These are phyloP conservation scores for Termitomyces sp. DNA, from an alignment of 768 basidiomycete species.

Conservation along the genomic window DNA sequence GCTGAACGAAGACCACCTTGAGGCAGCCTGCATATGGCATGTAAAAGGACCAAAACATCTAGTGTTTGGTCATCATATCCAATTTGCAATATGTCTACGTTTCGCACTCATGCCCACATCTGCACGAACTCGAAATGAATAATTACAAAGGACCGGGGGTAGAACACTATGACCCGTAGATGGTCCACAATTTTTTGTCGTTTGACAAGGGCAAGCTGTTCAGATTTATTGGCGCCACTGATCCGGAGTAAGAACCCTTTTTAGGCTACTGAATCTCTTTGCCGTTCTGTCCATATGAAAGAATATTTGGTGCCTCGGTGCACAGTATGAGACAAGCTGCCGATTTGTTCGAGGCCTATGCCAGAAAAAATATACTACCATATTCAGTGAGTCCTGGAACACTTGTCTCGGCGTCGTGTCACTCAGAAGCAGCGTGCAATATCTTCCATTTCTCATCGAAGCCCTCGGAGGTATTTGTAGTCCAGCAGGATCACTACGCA, in stretches of 20 bases:
- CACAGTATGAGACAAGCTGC: background rate
- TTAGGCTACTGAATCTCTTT: background rate
- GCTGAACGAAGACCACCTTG: background rate
- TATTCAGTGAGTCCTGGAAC: background rate
- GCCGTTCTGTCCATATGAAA: background rate
- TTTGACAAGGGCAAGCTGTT: background rate
- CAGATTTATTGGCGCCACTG: conserved; percentile 8
- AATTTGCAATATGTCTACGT: background rate
- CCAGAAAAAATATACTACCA: background rate
- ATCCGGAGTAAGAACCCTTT: conserved; percentile 4
- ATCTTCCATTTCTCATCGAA: conserved; percentile 9
- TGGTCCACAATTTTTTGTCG: background rate
- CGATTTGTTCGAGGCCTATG: background rate
- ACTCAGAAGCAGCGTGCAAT: background rate
- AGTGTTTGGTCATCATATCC: background rate
- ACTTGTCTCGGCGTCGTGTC: background rate
- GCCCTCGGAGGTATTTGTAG: conserved; percentile 6
- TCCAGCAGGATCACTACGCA: conserved; percentile 5
- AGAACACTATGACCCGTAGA: background rate
- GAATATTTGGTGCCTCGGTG: conserved; percentile 4
- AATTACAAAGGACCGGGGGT: background rate
- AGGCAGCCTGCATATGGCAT: background rate
- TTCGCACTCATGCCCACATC: background rate
- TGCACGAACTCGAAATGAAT: background rate
- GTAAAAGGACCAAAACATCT: background rate